Base-by-base conservation (phyloP, 257 asterid species). In the Marsdenia floribunda region DNA sequence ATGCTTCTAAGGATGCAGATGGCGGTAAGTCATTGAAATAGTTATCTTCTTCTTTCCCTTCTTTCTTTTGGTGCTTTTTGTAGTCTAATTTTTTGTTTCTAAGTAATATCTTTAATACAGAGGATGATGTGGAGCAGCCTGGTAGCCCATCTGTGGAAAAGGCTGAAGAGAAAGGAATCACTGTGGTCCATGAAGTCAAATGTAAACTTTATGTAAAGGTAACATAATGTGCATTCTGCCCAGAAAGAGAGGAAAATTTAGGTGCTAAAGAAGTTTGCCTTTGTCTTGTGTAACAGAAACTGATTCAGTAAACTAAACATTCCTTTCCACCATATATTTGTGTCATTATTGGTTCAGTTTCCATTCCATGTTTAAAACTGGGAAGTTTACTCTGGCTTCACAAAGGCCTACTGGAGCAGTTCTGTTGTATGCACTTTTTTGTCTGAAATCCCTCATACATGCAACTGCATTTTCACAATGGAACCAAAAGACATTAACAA, bases 121-220 rank as follows among this genome's bases (percentile, higher is more conserved):
- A 92, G 82, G 98, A 86, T 52, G 97, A 85, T 26, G 83, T 78
- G 12, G 96, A 92, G 88, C 93, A 86, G 86, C 97, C 99, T 26
- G 75, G 97, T 87, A 95, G 98, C 75, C 98, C 98, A 70, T 92
- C 99, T 53, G 89, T 95, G 81, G 88, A 88, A 84, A 95, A 85
- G 82, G 81, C 83, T 57, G 97, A 88, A 82, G 99, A 95, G 77
- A 81, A 86, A 80, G 99, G 98, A 71, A 76, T 92, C 59, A 58
- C 70, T 68, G 84, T 86, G 15, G 93, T 95, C 63, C 96, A 92
- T 76, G 98, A 95, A 87, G 97, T 92, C 82, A 92, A 89, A 86
- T 95, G 99, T 84, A 92, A 90, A 82, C 93, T 95, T 80, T 90
- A 88, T 73, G 87, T 92, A 61, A 95, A 92, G 98, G 99, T 90